These are phyloP conservation scores for Camptophora hylomeconis DNA, from an alignment of 2,329 filamentous ascomycete genomes.

Conservation along the genomic window DNA sequence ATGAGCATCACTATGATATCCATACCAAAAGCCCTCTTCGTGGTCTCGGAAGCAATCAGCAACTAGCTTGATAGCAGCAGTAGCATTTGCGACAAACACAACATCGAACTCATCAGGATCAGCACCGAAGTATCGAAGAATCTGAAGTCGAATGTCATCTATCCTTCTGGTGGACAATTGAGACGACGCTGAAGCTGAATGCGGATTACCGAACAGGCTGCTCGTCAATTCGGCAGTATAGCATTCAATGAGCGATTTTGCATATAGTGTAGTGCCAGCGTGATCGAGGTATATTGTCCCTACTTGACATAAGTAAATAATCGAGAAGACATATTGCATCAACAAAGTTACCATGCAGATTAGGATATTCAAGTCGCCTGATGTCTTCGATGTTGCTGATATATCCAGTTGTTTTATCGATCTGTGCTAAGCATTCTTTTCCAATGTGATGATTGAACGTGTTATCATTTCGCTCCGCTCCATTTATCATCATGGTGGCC, in stretches of 20 bases:
- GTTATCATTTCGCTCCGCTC: no score
- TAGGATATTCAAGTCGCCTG: conserved; percentile 34
- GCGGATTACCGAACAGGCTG: conserved; percentile 79
- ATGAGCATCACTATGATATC: conserved; percentile 72
- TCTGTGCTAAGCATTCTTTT: no score
- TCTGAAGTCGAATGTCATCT: conserved; percentile 59
- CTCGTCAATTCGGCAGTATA: conserved; percentile 69
- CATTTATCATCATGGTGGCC: no score
- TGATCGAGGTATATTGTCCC: conserved; percentile 78
- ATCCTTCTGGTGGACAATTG: conserved; percentile 62
- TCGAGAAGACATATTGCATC: no score
- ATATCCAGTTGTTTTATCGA: no score
- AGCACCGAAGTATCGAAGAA: conserved; percentile 67
- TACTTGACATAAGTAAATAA: no score
- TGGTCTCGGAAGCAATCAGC: conserved; percentile 60
- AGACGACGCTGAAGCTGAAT: conserved; percentile 72
- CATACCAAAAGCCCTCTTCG: conserved; percentile 63
- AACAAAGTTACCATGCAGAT: no score
- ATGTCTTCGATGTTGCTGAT: conserved; percentile 35
- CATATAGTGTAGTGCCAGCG: conserved; percentile 77
- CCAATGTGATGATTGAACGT: no score
- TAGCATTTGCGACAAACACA: conserved; percentile 85
- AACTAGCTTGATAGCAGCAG: conserved; percentile 78
- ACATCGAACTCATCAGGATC: conserved; percentile 73
- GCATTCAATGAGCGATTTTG: conserved; percentile 65